Evolutionary conservation across 257 asterid species (phyloP), one percentile per base, ranked within the genome.

Genomic region (Solanum habrochaites): DNA sequence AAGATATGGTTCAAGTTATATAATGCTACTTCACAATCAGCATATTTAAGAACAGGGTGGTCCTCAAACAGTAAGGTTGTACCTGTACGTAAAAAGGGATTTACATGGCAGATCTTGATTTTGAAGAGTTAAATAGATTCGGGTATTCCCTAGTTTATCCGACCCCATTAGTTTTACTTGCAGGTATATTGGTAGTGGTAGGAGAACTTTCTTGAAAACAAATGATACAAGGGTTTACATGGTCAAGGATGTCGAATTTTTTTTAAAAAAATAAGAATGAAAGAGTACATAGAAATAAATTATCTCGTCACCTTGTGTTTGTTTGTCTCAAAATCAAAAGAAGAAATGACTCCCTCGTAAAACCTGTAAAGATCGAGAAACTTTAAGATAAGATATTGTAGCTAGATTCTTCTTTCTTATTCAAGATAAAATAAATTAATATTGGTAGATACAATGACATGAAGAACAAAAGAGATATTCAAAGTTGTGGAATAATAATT

Each of bases 341-440:
- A 92, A 67, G 20, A 56, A 86, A 93, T 86, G 40, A 71, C 83
- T 89, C 94, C 96, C 5, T 89, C n/a, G 87, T 93, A 92, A 87
- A 90, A 93, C 91, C 96, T 93, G 90, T 88, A 90, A 32, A 87
- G 67, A n/a, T n/a, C n/a, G n/a, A 85, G 88, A 87, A 88, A 27
- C 27, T 27, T 82, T 37, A 88, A 85, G 78, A 75, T 86, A 84
- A 86, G 90, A 87, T 80, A 62, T 47, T 11, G 8, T 85, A 37
- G 21, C 80, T 42, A 42, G 32, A 69, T 21, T 29, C 11, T 62
- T 83, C 47, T 8, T 27, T 66, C 64, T 35, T 82, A 6, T 85
- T 66, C 82, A 80, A 71, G 62, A 74, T 2, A 20, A 52, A 15
- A 23, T 12, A 85, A 67, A 42, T 1, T 8, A 11, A 0, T 42